Conservation (phyloP, 768 basidiomycete genomes). For the Pisolithus microcarpus region DNA sequence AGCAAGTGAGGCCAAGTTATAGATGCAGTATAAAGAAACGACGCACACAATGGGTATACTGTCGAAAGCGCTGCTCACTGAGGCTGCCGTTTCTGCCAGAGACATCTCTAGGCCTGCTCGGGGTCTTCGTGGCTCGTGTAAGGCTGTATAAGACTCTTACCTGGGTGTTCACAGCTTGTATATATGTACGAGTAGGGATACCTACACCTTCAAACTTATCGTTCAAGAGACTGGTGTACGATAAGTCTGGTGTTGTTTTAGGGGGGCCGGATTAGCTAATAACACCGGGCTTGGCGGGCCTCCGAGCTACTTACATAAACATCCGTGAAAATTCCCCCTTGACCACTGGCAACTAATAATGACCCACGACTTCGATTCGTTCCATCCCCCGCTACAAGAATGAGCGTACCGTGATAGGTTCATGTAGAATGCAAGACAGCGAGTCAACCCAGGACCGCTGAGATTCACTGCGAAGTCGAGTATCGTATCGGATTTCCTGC, state of each 20-base stretch:
- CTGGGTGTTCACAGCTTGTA: too few relatives aligned
- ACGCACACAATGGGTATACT: slow-evolving; percentile 22
- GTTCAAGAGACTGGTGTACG: too few relatives aligned
- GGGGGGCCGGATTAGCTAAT: too few relatives aligned
- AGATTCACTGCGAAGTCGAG: slow-evolving; percentile 13
- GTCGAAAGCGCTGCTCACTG: slow-evolving; percentile 14
- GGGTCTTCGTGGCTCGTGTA: too few relatives aligned
- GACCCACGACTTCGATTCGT: too few relatives aligned
- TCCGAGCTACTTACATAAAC: not conserved
- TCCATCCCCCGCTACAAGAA: slow-evolving; percentile 1
- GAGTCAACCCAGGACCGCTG: slow-evolving; percentile 13
- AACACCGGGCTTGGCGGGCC: not conserved
- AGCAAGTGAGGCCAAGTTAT: too few relatives aligned
- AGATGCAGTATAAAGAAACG: too few relatives aligned
- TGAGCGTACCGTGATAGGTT: slow-evolving; percentile 34
- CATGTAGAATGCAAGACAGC: slow-evolving; percentile 34
- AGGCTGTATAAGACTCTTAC: too few relatives aligned
- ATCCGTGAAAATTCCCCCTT: not conserved
- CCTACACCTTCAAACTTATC: too few relatives aligned
- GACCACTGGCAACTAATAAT: too few relatives aligned
- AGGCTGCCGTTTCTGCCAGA: slow-evolving; percentile 14
- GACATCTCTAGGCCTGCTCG: slow-evolving; percentile 9
- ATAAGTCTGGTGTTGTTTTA: too few relatives aligned
- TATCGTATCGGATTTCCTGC: slow-evolving; percentile 56
- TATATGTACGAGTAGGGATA: too few relatives aligned